Evolutionary conservation across 768 basidiomycete genomes (phyloP).

Genomic region (Astraeus odoratus): DNA sequence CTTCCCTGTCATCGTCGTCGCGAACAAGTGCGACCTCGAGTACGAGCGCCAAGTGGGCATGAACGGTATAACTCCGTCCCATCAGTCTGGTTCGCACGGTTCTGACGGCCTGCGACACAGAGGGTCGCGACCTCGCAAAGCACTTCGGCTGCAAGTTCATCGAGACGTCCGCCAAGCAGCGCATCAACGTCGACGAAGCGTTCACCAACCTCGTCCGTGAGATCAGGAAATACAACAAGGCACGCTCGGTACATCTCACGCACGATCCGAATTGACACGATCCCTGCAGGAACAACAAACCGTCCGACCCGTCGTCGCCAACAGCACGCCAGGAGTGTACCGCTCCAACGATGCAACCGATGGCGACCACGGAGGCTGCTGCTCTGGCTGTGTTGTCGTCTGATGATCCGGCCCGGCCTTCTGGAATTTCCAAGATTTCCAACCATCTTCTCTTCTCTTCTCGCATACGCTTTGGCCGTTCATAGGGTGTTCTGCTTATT

Average conservation of each 20-base stretch:
- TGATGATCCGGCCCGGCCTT: constrained; percentile 17
- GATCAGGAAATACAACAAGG: constrained; percentile 92
- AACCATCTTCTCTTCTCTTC: constrained; percentile 1
- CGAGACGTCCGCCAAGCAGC: constrained; percentile 93
- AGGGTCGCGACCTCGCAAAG: constrained; percentile 96
- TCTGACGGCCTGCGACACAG: constrained; percentile 34
- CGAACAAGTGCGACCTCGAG: constrained; percentile 97
- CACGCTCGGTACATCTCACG: constrained; percentile 23
- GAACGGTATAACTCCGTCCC: constrained; percentile 52
- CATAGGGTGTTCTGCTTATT: constrained; percentile 7
- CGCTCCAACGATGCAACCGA: constrained; percentile 40
- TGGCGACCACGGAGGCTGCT: constrained; percentile 56
- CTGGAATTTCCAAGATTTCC: constrained; percentile 7
- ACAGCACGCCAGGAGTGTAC: constrained; percentile 43
- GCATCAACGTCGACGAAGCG: constrained; percentile 95
- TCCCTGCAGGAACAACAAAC: constrained; percentile 63
- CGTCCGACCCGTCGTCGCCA: constrained; percentile 57
- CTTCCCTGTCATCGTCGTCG: constrained; percentile 93
- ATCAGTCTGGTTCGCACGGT: not conserved
- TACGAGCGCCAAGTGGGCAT: constrained; percentile 94
- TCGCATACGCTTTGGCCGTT: constrained; percentile 4
- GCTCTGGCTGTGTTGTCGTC: constrained; percentile 58
- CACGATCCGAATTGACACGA: not conserved
- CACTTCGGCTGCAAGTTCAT: constrained; percentile 93
- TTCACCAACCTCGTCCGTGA: constrained; percentile 91